Evolutionary conservation across 805 yeast genomes (phyloP).

Genomic region (Candida manassasensis): DNA sequence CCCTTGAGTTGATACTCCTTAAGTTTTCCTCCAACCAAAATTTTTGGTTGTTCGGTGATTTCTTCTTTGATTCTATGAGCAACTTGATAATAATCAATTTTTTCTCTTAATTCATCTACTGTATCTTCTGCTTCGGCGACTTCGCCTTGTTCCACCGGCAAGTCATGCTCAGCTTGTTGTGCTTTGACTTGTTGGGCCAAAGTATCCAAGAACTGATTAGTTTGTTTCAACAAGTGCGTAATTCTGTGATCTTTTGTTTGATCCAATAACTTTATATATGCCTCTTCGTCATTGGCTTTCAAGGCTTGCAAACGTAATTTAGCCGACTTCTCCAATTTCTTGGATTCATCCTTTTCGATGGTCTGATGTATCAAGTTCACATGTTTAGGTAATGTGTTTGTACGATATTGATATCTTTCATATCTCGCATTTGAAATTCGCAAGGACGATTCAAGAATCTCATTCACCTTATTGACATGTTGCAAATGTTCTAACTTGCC

Average conservation of each 20-base stretch:
- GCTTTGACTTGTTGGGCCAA: constrained; percentile 74
- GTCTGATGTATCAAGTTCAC: constrained; percentile 47
- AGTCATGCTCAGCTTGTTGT: constrained; percentile 54
- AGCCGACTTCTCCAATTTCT: constrained; percentile 73
- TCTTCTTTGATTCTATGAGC: constrained; percentile 73
- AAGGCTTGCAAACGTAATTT: constrained; percentile 83
- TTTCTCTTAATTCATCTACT: constrained; percentile 55
- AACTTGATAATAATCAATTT: constrained; percentile 74
- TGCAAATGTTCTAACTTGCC: constrained; percentile 44
- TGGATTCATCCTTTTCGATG: constrained; percentile 72
- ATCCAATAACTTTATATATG: constrained; percentile 75
- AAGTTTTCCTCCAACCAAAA: constrained; percentile 71
- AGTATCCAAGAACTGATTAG: constrained; percentile 71
- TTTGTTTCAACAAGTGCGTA: constrained; percentile 76
- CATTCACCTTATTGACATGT: constrained; percentile 46
- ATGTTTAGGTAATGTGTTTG: constrained; percentile 25
- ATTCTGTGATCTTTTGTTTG: constrained; percentile 86
- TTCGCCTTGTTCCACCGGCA: constrained; percentile 11
- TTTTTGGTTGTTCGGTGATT: constrained; percentile 59
- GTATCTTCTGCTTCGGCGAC: constrained; percentile 28
- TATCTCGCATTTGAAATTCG: constrained; percentile 17
- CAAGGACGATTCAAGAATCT: constrained; percentile 25
- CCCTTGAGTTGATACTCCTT: constrained; percentile 73
- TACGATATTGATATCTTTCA: constrained; percentile 21
- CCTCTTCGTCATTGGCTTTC: constrained; percentile 85